phyloP scores from a whole-genome alignment of 768 basidiomycete genomes.

The Holtermanniella nyarrowii region DNA sequence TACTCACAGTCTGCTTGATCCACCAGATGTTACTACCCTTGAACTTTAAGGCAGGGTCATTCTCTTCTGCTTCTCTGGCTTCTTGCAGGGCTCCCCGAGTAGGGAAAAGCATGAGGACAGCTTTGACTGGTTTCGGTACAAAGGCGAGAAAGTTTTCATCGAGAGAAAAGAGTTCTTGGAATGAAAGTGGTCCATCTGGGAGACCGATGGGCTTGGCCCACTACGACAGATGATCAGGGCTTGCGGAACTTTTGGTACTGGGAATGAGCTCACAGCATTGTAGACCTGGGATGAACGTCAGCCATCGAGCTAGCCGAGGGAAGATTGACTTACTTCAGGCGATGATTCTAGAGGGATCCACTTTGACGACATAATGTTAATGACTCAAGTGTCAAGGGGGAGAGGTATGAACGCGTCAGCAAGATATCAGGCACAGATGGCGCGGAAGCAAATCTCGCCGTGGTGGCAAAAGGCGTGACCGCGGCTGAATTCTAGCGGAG shows the following conservation, averaged over 20 bases:
- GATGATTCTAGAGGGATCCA: constrained; percentile 39
- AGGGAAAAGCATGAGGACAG: constrained; percentile 79
- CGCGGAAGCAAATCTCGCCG: too few relatives aligned
- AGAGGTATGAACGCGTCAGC: too few relatives aligned
- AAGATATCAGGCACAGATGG: too few relatives aligned
- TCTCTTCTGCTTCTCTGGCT: constrained; percentile 54
- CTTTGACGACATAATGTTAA: constrained; percentile 27
- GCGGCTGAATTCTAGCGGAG: too few relatives aligned
- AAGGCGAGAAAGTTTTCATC: constrained; percentile 55
- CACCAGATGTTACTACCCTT: constrained; percentile 52
- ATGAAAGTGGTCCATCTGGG: constrained; percentile 25
- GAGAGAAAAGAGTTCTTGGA: constrained; percentile 39
- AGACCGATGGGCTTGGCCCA: constrained; percentile 36
- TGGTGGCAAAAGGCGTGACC: too few relatives aligned
- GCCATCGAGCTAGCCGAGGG: neutral
- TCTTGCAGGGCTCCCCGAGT: constrained; percentile 48
- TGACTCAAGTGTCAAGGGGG: neutral
- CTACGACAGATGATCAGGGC: constrained; percentile 7
- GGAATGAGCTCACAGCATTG: constrained; percentile 20
- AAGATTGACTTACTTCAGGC: constrained; percentile 25
- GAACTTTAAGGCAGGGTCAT: constrained; percentile 44
- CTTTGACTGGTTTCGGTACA: constrained; percentile 66
- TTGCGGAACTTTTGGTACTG: too few relatives aligned
- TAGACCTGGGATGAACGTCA: constrained; percentile 19
- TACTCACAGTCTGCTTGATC: constrained; percentile 77